Base-by-base conservation (phyloP, 116 monocot genomes). In the Cymodocea nodosa region DNA sequence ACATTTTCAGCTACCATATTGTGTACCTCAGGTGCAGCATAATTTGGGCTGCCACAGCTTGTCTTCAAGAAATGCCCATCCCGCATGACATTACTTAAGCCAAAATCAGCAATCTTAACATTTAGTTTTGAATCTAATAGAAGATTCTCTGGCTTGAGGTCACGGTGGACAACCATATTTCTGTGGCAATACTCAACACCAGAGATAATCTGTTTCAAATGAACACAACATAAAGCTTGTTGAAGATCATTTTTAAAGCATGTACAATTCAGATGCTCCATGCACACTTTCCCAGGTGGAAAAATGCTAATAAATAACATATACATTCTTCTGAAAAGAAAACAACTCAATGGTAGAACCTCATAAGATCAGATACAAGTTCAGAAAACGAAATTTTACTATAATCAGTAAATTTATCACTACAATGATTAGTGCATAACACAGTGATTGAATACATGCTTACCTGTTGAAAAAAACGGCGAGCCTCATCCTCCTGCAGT, bases 171-270 rank as follows among this genome's bases (percentile, higher is more conserved):
- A 0, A 88, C 79, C 83, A 79, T 78, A 67, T 88, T 84, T 77
- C 78, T 78, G 63, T 88, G 87, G 67, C 87, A 88, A 53, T 88
- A 88, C 64, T 88, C 87, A 30, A 88, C 81, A 50, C 84, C 87
- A 63, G 84, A 81, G 61, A 88, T 84, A 25, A 87, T 84, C 84
- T 87, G 76, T 64, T 70, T 55, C 24, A 15, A 15, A 13, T 2
- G 15, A 65, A 10, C 12, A 20, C 19, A 16, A 65, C 12, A 5
- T 4, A 18, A 52, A 51, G 51, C 18, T 62, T 40, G 20, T 8
- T 15, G 2, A 39, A 3, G 20, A 39, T 39, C 36, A 62, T 62
- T 62, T 36, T 37, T 36, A 18, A 6, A 7, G 35, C 18, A 35
- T 15, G 30, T 9, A 66, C 16, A 66, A 10, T n/a, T 44, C 44